A percentile compares a stretch with the other conserved stretches of the same genome.
Evolutionary conservation across 805 yeast genomes (phyloP).

Genomic region (Sugiyamaella floridensis): DNA sequence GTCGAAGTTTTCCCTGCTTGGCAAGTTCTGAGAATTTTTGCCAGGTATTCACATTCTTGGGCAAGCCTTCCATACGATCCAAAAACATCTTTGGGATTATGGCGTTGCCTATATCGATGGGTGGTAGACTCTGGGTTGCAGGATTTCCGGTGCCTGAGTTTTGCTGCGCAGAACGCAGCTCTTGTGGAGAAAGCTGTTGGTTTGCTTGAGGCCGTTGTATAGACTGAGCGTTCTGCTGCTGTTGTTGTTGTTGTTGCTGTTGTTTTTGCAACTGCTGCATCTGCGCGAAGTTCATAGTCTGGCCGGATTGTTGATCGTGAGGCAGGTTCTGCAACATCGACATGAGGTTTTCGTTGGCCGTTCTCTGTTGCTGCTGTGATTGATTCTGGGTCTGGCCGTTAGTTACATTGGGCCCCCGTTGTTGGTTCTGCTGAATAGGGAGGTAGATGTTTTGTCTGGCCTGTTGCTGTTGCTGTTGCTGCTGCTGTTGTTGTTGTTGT

Average conservation of each 20-base stretch:
- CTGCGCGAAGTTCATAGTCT: conserved; percentile 6
- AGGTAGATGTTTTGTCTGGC: background rate
- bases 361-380: conserved; percentile 18
- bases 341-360: conserved; percentile 3
- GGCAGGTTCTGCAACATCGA: conserved; percentile 3
- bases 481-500: conserved; percentile 2
- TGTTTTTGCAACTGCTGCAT: conserved; percentile 25
- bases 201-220: conserved; percentile 14
- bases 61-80: conserved; percentile 64
- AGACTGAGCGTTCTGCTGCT: conserved; percentile 21
- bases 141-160: background rate
- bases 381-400: conserved; percentile 14
- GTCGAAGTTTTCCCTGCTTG: conserved; percentile 51
- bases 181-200: conserved; percentile 4
- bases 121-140: background rate
- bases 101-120: conserved; percentile 42
- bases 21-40: conserved; percentile 61
- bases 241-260: conserved; percentile 22
- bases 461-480: background rate
- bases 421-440: background rate
- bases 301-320: background rate
- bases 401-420: conserved; percentile 1
- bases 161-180: background rate
- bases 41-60: conserved; percentile 78
- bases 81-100: conserved; percentile 69